These are phyloP conservation scores for Lophiostoma macrostomum DNA, from an alignment of 495 filamentous ascomycete genomes.

Conservation along the genomic window DNA sequence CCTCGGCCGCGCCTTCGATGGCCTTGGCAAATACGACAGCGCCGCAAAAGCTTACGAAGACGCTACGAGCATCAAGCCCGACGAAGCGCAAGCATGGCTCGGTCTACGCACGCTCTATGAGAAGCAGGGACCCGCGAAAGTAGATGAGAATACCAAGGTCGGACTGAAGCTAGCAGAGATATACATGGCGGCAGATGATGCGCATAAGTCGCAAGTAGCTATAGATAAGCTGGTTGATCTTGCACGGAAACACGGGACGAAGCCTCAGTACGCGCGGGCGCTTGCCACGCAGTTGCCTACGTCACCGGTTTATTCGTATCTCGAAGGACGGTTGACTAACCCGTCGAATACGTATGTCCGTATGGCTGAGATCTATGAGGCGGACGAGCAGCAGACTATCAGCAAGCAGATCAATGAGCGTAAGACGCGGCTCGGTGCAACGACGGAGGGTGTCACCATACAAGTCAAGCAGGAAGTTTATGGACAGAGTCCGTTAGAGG, in stretches of 20 bases:
- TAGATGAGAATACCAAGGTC: slow-evolving; percentile 71
- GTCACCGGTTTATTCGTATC: slow-evolving; percentile 70
- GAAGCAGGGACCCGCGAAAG: slow-evolving; percentile 61
- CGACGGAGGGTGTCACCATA: slow-evolving; percentile 71
- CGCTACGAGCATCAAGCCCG: slow-evolving; percentile 62
- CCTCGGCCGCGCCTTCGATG: slow-evolving; percentile 75
- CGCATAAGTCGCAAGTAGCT: slow-evolving; percentile 69
- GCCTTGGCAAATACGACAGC: slow-evolving; percentile 63
- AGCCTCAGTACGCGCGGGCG: slow-evolving; percentile 66
- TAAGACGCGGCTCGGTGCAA: slow-evolving; percentile 82
- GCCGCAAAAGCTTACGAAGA: slow-evolving; percentile 72
- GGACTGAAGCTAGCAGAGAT: slow-evolving; percentile 70
- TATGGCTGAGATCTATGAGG: slow-evolving; percentile 79
- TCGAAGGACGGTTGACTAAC: slow-evolving; percentile 82
- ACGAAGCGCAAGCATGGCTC: slow-evolving; percentile 77
- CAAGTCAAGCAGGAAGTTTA: slow-evolving; percentile 88
- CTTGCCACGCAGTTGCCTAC: slow-evolving; percentile 73
- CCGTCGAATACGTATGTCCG: slow-evolving; percentile 78
- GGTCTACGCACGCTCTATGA: slow-evolving; percentile 86
- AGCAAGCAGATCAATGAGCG: slow-evolving; percentile 88
- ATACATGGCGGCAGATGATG: slow-evolving; percentile 62
- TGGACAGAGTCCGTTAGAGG: slow-evolving; percentile 63
- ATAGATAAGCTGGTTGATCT: slow-evolving; percentile 76
- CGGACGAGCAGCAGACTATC: slow-evolving; percentile 84
- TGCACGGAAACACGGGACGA: slow-evolving; percentile 66